Conservation (phyloP, 2,329 filamentous ascomycete genomes). For the Botrytis hyacinthi region DNA sequence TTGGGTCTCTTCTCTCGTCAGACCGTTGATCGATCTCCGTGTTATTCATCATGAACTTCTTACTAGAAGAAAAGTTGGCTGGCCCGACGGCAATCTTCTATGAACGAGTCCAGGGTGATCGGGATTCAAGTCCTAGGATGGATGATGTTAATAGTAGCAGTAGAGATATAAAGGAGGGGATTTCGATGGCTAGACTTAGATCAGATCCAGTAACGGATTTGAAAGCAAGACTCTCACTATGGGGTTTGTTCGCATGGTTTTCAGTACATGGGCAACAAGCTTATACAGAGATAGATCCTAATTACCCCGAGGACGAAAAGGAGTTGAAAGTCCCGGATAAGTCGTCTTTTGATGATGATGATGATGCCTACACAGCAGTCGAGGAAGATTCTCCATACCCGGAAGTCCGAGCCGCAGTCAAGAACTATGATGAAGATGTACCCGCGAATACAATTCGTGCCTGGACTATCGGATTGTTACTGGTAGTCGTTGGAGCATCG, state of each 20-base stretch:
- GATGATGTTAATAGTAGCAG: not conserved
- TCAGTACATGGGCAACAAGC: not conserved
- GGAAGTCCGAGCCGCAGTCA: constrained; percentile 53
- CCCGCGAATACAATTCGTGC: constrained; percentile 65
- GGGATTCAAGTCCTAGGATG: not conserved
- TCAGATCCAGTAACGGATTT: not conserved
- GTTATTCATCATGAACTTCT: not conserved
- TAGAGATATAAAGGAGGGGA: not conserved
- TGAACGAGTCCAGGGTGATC: not conserved
- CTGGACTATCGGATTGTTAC: constrained; percentile 55
- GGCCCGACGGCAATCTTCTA: not conserved
- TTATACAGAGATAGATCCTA: constrained; percentile 1
- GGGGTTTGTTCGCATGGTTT: not conserved
- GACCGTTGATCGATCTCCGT: not conserved
- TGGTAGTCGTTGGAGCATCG: constrained; percentile 25
- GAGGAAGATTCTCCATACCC: constrained; percentile 31
- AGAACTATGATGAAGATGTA: constrained; percentile 62
- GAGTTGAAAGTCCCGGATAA: not conserved
- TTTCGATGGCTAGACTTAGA: not conserved
- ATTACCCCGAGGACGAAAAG: not conserved
- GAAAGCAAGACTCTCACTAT: not conserved
- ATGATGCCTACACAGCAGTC: not conserved
- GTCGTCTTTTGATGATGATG: not conserved
- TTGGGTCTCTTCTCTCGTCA: not conserved
- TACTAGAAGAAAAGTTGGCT: not conserved